A percentile compares a stretch with the other conserved stretches of the same genome.
phyloP scores from a whole-genome alignment of 192 early-diverging fungal species.

The Phycomyces blakesleeanus region DNA sequence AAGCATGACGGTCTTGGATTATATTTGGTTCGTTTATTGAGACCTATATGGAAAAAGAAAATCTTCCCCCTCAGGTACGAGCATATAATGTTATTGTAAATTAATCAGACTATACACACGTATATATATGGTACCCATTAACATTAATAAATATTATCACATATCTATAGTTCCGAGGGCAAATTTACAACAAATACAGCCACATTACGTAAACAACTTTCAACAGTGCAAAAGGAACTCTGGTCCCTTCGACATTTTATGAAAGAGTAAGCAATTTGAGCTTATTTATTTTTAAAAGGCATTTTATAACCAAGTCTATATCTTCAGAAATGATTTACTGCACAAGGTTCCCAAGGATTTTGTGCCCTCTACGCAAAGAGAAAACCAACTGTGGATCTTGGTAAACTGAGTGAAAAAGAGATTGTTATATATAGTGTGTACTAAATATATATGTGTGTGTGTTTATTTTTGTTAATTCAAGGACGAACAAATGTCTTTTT shows the following conservation, averaged over 20 bases:
- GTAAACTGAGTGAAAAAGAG: background rate
- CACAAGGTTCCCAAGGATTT: background rate
- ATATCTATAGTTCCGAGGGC: too few relatives aligned
- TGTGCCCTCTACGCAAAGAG: background rate
- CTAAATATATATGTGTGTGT: background rate
- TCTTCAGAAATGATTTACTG: background rate
- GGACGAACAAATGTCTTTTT: conserved; percentile 27
- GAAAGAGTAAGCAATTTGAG: background rate
- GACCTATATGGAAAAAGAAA: conserved; percentile 69
- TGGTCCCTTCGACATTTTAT: background rate
- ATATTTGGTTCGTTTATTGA: conserved; percentile 69
- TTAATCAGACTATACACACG: too few relatives aligned
- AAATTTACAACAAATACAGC: too few relatives aligned
- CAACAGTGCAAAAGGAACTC: background rate
- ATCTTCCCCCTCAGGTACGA: conserved; percentile 20
- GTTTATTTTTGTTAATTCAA: background rate
- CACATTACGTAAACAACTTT: too few relatives aligned
- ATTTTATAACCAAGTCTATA: too few relatives aligned
- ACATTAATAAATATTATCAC: too few relatives aligned
- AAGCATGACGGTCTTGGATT: conserved; percentile 73
- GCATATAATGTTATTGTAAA: background rate
- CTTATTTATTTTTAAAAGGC: too few relatives aligned
- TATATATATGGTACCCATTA: too few relatives aligned
- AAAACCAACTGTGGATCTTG: background rate
- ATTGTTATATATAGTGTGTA: too few relatives aligned